phyloP scores from a whole-genome alignment of 2,329 filamentous ascomycete genomes.

The Stromatinia cepivora region DNA sequence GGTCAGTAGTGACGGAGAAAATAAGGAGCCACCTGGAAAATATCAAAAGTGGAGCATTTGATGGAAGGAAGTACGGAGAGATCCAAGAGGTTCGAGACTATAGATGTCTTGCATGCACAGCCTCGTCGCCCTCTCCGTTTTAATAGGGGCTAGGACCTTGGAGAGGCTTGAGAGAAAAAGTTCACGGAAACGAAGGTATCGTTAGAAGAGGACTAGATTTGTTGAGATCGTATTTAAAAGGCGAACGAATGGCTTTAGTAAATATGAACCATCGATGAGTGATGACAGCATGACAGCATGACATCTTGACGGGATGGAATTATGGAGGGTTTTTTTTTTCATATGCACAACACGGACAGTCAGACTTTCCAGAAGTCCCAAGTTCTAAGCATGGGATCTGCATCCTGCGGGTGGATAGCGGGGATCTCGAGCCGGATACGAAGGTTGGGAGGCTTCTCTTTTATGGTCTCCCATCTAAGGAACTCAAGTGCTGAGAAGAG shows the following conservation, averaged over 20 bases:
- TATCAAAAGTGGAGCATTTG: neutral
- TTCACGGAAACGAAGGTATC: neutral
- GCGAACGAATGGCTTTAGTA: too few relatives aligned
- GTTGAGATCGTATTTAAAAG: too few relatives aligned
- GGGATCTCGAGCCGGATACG: constrained; percentile 1
- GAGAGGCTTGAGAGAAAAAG: neutral
- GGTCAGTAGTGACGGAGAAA: neutral
- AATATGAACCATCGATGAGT: too few relatives aligned
- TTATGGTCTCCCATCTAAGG: neutral
- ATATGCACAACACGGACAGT: neutral
- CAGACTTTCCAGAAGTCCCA: neutral
- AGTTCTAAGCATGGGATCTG: constrained; percentile 7
- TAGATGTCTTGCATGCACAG: neutral
- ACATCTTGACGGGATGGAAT: neutral
- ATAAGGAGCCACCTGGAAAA: neutral
- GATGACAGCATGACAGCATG: too few relatives aligned
- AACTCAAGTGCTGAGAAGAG: neutral
- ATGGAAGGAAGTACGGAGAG: neutral
- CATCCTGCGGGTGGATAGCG: neutral
- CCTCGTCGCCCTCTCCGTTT: neutral
- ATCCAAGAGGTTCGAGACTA: neutral
- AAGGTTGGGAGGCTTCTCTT: neutral
- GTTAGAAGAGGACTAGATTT: too few relatives aligned
- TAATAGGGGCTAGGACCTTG: neutral
- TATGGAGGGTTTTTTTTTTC: neutral